Evolutionary conservation across 2,329 filamentous ascomycete genomes (phyloP).

Genomic region (Leptographium galeiforme): DNA sequence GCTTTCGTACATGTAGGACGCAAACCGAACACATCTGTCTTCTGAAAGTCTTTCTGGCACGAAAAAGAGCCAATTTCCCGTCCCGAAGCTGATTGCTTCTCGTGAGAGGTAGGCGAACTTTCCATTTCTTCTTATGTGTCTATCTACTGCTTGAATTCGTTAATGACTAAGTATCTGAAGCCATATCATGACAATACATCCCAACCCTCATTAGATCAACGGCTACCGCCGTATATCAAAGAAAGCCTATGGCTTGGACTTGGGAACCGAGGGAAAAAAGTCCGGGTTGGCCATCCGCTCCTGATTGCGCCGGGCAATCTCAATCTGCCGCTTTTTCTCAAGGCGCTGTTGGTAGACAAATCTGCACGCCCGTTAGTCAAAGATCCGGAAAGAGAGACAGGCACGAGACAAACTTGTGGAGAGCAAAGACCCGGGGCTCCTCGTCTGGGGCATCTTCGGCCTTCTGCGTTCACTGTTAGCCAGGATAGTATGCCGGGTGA

Average conservation of each 20-base stretch:
- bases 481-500: neutral
- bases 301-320: conserved; percentile 64
- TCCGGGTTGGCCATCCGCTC: conserved; percentile 67
- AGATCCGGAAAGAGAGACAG: neutral
- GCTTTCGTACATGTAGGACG: too few species aligned
- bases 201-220: too few species aligned
- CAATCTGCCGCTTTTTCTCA: conserved; percentile 61
- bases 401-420: conserved; percentile 55
- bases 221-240: too few species aligned
- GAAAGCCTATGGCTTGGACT: conserved; percentile 28
- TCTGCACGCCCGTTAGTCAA: conserved; percentile 26
- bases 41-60: too few species aligned
- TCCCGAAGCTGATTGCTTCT: too few species aligned
- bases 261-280: conserved; percentile 76
- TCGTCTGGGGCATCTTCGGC: conserved; percentile 32
- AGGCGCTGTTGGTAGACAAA: conserved; percentile 78
- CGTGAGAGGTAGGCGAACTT: too few species aligned
- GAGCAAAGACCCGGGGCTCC: conserved; percentile 66
- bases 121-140: too few species aligned
- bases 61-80: too few species aligned
- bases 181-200: too few species aligned
- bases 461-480: conserved; percentile 7
- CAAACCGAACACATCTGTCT: too few species aligned
- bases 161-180: too few species aligned
- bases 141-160: too few species aligned